A percentile compares a stretch with the other conserved stretches of the same genome.
These are phyloP conservation scores for Clavispora phyllophila DNA, from an alignment of 805 yeast genomes.

Conservation along the genomic window DNA sequence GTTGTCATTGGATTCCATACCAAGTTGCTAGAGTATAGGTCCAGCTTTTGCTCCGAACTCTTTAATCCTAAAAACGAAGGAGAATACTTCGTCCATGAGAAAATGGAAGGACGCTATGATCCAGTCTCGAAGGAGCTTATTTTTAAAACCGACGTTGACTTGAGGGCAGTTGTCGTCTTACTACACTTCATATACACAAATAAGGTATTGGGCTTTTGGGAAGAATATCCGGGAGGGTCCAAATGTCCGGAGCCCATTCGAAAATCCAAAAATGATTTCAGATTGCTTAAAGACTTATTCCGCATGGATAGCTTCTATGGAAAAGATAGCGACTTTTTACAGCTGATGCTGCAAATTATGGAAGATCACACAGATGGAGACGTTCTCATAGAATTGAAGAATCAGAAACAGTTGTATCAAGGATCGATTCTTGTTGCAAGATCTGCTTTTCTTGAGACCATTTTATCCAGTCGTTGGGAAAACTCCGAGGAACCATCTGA, in stretches of 20 bases:
- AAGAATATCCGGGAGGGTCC: slow-evolving; percentile 20
- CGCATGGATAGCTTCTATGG: slow-evolving; percentile 11
- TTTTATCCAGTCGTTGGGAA: slow-evolving; percentile 54
- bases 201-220: slow-evolving; percentile 42
- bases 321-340: slow-evolving; percentile 5
- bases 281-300: slow-evolving; percentile 16
- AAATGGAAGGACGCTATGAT: slow-evolving; percentile 21
- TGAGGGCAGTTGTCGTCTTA: slow-evolving; percentile 37
- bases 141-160: slow-evolving; percentile 20
- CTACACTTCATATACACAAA: slow-evolving; percentile 50
- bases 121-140: slow-evolving; percentile 9
- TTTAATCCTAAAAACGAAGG: slow-evolving; percentile 16
- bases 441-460: slow-evolving; percentile 58
- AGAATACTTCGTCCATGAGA: slow-evolving; percentile 21
- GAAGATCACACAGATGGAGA: slow-evolving; percentile 28
- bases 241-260: slow-evolving; percentile 27
- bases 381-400: slow-evolving; percentile 41
- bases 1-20: slow-evolving; percentile 33
- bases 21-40: slow-evolving; percentile 26
- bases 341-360: slow-evolving; percentile 5
- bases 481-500: background rate
- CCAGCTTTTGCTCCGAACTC: slow-evolving; percentile 21
- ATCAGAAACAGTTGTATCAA: slow-evolving; percentile 44
- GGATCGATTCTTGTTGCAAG: slow-evolving; percentile 51
- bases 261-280: slow-evolving; percentile 24